Evolutionary conservation across 192 early-diverging fungal species (phyloP), one percentile per base, ranked within the genome.

Genomic region (Phycomyces nitens): DNA sequence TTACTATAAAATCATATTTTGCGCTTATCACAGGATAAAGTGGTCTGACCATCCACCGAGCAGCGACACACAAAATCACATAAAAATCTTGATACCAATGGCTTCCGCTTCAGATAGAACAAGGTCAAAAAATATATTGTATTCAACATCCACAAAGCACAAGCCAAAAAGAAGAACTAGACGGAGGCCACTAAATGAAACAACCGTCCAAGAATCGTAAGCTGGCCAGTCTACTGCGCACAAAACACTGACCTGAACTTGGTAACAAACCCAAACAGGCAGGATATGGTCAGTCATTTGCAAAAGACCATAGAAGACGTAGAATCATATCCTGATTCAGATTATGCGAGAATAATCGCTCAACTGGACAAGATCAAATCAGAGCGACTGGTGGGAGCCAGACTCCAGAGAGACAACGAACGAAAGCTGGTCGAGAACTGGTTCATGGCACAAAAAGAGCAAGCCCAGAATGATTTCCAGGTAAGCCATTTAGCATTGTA

Each of bases 391-490:
- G 18, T 40, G 23, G 16, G 41, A 22, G 38, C 50, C 1, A 34
- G 53, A 40, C 49, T 52, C 22, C 53, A 34, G 61, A 62, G 61
- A 53, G 50, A 41, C n/a, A 38, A 20, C 52, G 49, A 62, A 53
- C 47, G 38, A 53, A 47, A 62, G 24, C 50, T 49, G 8, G 50
- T 62, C 23, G 15, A 53, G 9, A 50, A 62, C 23, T 62, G 61
- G 61, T 62, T 53, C 39, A 22, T 22, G n/a, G 61, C 61, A 44
- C 61, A 62, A 12, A 62, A 52, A 18, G 39, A 53, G 16, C 61
- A 62, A 41, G 61, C 61, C 27, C 40, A 50, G 61, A 34, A 62
- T 53, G 61, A 62, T 23, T 62, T 53, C 39, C 39, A 53, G 50
- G 61, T 62, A 62, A 52, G 61, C 50, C 20, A 20, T 16, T 49